Base-by-base conservation (phyloP, 306 rosid species). In the Clitoria ternatea region DNA sequence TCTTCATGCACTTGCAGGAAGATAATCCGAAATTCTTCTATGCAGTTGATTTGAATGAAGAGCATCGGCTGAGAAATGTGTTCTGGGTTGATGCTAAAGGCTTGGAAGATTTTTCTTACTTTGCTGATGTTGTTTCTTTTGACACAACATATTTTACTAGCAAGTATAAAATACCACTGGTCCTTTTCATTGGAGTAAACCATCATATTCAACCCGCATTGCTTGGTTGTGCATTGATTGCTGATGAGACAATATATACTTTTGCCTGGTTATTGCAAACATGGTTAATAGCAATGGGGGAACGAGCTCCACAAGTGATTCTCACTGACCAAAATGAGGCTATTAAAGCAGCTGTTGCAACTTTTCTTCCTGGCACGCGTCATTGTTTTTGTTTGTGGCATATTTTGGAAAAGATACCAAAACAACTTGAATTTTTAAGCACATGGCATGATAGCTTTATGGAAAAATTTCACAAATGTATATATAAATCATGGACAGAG, bases 61-160 rank as follows among this genome's bases (percentile, higher is more conserved):
- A 85, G 59, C 89, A 85, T 66, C 79, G 81, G 20, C 74, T 85
- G 9, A 85, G 89, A 79, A 85, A 82, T 77, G 89, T 85, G 63
- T 85, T 85, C 24, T 85, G 89, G 89, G 89, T 85, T 77, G 89
- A 85, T 73, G 80, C 86, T 57, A 85, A 85, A 77, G 86, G 89
- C 63, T 66, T 77, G 77, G 89, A 85, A 59, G 86, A 85, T 82
- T 85, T 73, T 64, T 11, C 77, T 18, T 69, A 70, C 73, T 85
- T 82, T 77, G 10, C 81, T 37, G 89, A 85, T 79, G 86, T 85
- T 71, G 86, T 85, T 66, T 82, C 86, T 54, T 74, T 85, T 45
- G 89, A 85, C 83, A 85, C 86, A 74, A 79, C 89, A 12, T 85
- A 85, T 82, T 79, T 82, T 44, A 69, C 83, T 4, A 73, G 73